Conservation (phyloP, 164 flowering plant species). For the Dillenia turbinata region DNA sequence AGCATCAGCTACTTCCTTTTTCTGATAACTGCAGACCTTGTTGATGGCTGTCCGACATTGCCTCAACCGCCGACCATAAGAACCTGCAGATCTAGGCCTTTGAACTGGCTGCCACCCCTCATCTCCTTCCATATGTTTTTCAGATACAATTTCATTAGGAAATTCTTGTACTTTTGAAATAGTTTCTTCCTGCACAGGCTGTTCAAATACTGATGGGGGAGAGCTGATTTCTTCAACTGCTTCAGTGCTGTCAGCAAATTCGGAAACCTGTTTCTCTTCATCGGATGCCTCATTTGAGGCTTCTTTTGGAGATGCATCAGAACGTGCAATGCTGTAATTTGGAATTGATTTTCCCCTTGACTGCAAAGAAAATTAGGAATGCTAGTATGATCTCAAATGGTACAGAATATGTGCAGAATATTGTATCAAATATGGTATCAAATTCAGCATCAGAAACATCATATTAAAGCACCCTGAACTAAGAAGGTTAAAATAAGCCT, state of each 20-base stretch:
- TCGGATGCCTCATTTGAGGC: constrained; percentile 29
- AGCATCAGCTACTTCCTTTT: constrained; percentile 36
- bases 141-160: constrained; percentile 31
- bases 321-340: constrained; percentile 24
- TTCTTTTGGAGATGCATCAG: constrained; percentile 50
- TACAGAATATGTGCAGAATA: too few relatives aligned
- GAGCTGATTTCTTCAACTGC: constrained; percentile 17
- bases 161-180: constrained; percentile 17
- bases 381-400: not conserved
- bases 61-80: constrained; percentile 52
- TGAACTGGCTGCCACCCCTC: constrained; percentile 99
- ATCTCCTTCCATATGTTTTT: constrained; percentile 67
- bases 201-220: constrained; percentile 24
- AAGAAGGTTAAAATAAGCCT: too few relatives aligned
- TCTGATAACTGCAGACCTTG: constrained; percentile 64
- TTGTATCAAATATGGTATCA: too few relatives aligned
- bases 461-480: too few relatives aligned
- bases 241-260: constrained; percentile 18
- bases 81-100: constrained; percentile 75
- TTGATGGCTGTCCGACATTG: constrained; percentile 58
- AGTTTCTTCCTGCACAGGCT: constrained; percentile 27
- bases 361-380: constrained; percentile 34
- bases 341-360: constrained; percentile 47
- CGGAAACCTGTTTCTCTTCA: constrained; percentile 42
- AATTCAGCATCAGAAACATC: too few relatives aligned